These are phyloP conservation scores for Pichia phayaonensis DNA, from an alignment of 805 yeast genomes.

Conservation along the genomic window DNA sequence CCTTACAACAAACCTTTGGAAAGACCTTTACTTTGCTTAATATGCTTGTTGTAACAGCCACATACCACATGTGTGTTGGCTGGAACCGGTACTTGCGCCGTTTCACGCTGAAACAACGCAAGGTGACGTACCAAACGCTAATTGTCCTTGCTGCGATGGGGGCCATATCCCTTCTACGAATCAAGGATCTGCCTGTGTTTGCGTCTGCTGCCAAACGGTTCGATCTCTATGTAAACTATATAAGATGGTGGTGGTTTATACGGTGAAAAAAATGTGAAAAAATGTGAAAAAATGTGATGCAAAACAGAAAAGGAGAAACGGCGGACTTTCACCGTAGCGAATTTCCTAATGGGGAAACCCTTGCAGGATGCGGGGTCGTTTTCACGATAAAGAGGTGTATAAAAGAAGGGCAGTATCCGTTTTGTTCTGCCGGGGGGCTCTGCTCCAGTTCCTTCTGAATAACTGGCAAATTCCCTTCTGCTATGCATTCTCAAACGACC, in stretches of 20 bases:
- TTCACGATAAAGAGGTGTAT: neutral
- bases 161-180: neutral
- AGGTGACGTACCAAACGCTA: conserved; percentile 37
- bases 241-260: no score
- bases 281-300: neutral
- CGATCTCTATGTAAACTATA: neutral
- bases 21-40: conserved; percentile 23
- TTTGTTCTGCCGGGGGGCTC: neutral
- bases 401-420: neutral
- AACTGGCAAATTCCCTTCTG: neutral
- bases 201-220: neutral
- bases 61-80: conserved; percentile 54
- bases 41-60: conserved; percentile 30
- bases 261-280: neutral
- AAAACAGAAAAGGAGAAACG: neutral
- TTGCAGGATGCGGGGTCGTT: neutral
- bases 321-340: neutral
- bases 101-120: conserved; percentile 34
- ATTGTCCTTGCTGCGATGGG: conserved; percentile 10
- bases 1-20: conserved; percentile 15
- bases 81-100: conserved; percentile 38
- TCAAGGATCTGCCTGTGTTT: neutral
- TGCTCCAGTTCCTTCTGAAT: neutral
- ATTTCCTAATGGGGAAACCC: neutral
- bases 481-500: neutral